Conservation (phyloP, 768 basidiomycete genomes). For the Rickenella mellea region DNA sequence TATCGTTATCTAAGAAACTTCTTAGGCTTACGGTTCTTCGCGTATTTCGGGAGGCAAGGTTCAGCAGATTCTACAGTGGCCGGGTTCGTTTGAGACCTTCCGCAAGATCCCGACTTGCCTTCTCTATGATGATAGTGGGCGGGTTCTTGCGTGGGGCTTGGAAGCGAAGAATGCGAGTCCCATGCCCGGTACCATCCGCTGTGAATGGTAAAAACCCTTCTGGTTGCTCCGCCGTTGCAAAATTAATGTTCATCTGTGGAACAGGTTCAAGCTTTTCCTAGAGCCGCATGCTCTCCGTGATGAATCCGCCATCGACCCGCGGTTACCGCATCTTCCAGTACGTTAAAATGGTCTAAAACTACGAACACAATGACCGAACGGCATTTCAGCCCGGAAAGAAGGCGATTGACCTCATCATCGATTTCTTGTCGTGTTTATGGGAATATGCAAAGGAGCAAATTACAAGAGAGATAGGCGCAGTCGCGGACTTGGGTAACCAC, state of each 20-base stretch:
- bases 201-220: slow-evolving; percentile 34
- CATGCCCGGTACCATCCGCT: slow-evolving; percentile 51
- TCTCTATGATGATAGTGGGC: slow-evolving; percentile 65
- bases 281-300: slow-evolving; percentile 76
- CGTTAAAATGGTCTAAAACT: slow-evolving; percentile 1
- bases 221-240: background rate
- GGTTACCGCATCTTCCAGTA: slow-evolving; percentile 73
- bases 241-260: background rate
- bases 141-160: slow-evolving; percentile 75
- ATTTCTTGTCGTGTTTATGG: slow-evolving; percentile 79
- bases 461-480: slow-evolving; percentile 76
- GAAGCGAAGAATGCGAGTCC: slow-evolving; percentile 78
- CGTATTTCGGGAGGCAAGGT: slow-evolving; percentile 71
- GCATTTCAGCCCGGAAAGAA: slow-evolving; percentile 56
- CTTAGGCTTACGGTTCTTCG: slow-evolving; percentile 77
- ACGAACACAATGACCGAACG: slow-evolving; percentile 3
- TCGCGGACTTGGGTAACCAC: slow-evolving; percentile 85
- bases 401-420: slow-evolving; percentile 71
- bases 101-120: slow-evolving; percentile 84
- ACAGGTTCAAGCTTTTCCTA: slow-evolving; percentile 78
- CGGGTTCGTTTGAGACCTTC: slow-evolving; percentile 78
- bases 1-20: slow-evolving; percentile 5
- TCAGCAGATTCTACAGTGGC: slow-evolving; percentile 83
- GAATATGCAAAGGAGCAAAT: slow-evolving; percentile 82
- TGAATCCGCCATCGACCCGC: slow-evolving; percentile 59